A percentile compares a stretch with the other conserved stretches of the same genome.
Conservation (phyloP, 352 stramenopile species). For the Globisporangium spiculum region DNA sequence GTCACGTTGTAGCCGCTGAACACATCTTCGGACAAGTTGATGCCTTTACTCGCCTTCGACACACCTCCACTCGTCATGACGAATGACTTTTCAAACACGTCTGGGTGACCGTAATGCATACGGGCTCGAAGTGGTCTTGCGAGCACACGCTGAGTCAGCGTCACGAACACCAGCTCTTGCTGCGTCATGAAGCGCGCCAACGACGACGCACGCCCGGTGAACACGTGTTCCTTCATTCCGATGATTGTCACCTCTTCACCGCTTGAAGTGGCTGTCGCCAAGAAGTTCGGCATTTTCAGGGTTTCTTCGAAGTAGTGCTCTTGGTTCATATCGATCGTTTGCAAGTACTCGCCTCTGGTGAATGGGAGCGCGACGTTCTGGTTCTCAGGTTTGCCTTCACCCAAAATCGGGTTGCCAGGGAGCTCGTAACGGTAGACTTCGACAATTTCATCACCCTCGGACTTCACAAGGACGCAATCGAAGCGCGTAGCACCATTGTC, state of each 20-base stretch:
- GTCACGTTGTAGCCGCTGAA: slow-evolving; percentile 87
- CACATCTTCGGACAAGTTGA: slow-evolving; percentile 89
- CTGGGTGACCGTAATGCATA: slow-evolving; percentile 87
- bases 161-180: slow-evolving; percentile 87
- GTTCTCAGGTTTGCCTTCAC: slow-evolving; percentile 87
- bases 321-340: slow-evolving; percentile 92
- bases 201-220: slow-evolving; percentile 83
- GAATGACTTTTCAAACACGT: slow-evolving; percentile 88
- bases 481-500: slow-evolving; percentile 38
- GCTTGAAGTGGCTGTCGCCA: slow-evolving; percentile 56
- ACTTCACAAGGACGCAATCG: slow-evolving; percentile 80
- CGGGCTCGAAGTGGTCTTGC: slow-evolving; percentile 69
- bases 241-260: slow-evolving; percentile 80
- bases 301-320: slow-evolving; percentile 88
- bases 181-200: slow-evolving; percentile 86
- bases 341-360: slow-evolving; percentile 82
- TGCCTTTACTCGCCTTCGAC: slow-evolving; percentile 85
- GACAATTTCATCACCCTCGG: slow-evolving; percentile 75
- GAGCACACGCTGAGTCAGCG: slow-evolving; percentile 78
- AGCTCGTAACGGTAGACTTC: slow-evolving; percentile 88
- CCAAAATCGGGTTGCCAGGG: slow-evolving; percentile 85
- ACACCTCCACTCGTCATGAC: slow-evolving; percentile 81
- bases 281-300: slow-evolving; percentile 87
- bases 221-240: slow-evolving; percentile 89
- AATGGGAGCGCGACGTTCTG: slow-evolving; percentile 88